Conservation (phyloP, 2,329 filamentous ascomycete species). For the Ampelomyces quisqualis region DNA sequence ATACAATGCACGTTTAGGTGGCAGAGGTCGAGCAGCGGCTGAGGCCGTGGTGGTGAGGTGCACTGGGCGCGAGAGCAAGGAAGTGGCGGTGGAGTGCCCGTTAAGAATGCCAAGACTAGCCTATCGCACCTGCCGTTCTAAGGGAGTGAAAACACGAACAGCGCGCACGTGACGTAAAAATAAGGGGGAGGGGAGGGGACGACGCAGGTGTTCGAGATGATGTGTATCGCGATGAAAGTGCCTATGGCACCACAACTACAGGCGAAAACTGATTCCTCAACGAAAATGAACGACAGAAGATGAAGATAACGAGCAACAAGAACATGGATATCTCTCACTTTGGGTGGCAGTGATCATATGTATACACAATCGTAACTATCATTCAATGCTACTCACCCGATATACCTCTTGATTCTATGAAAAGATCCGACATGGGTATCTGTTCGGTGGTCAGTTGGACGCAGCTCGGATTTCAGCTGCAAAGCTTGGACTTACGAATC, state of each 20-base stretch:
- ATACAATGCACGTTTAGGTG: not conserved
- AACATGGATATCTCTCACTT: slow-evolving; percentile 9
- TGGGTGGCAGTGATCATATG: slow-evolving; percentile 24
- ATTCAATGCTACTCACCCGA: slow-evolving; percentile 11
- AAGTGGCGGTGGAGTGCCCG: slow-evolving; percentile 13
- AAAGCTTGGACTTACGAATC: slow-evolving; percentile 36
- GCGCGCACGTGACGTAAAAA: too few relatives aligned
- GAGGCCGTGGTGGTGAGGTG: slow-evolving; percentile 3
- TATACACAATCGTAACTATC: slow-evolving; percentile 31
- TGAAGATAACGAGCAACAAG: too few relatives aligned
- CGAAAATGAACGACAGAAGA: too few relatives aligned
- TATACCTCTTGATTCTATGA: slow-evolving; percentile 17
- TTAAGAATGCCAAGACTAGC: slow-evolving; percentile 20
- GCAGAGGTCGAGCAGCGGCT: slow-evolving; percentile 3
- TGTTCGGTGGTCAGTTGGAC: slow-evolving; percentile 18
- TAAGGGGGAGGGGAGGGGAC: too few relatives aligned
- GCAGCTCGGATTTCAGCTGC: too few relatives aligned
- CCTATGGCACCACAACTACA: too few relatives aligned
- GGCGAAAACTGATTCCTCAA: too few relatives aligned
- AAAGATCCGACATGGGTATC: slow-evolving; percentile 52
- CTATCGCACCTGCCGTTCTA: slow-evolving; percentile 8
- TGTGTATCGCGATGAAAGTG: too few relatives aligned
- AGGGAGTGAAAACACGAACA: too few relatives aligned
- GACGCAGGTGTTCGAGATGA: too few relatives aligned
- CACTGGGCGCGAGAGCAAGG: slow-evolving; percentile 2